Conservation (phyloP, 2,329 filamentous ascomycete species). For the Microascus cirrosus region DNA sequence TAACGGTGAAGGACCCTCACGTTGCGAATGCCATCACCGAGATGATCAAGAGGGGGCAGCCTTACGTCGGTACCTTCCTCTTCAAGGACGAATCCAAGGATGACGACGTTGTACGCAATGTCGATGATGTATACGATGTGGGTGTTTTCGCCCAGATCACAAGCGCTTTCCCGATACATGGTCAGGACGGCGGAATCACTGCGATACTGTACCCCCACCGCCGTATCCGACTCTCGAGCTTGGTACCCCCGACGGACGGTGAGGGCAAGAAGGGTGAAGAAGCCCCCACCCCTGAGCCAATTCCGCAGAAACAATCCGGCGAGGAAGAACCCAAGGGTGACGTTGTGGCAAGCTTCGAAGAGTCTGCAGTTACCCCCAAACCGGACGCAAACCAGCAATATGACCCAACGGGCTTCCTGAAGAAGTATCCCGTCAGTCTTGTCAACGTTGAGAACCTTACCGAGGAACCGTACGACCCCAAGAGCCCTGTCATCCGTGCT, state of each 20-base stretch:
- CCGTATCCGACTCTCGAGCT: constrained; percentile 76
- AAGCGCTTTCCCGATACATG: constrained; percentile 83
- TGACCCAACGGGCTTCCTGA: constrained; percentile 83
- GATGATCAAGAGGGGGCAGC: constrained; percentile 92
- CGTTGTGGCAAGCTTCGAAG: constrained; percentile 94
- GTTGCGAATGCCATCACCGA: constrained; percentile 89
- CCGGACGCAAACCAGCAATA: constrained; percentile 47
- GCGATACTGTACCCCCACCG: constrained; percentile 94
- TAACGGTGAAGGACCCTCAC: constrained; percentile 87
- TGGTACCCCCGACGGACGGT: constrained; percentile 57
- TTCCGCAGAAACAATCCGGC: constrained; percentile 40
- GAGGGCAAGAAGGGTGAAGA: constrained; percentile 40
- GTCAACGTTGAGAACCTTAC: constrained; percentile 90
- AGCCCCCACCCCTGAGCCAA: constrained; percentile 46
- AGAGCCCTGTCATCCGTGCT: constrained; percentile 78
- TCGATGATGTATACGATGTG: constrained; percentile 87
- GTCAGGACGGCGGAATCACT: constrained; percentile 75
- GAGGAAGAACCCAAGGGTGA: constrained; percentile 75
- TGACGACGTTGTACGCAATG: constrained; percentile 82
- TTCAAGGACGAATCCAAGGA: constrained; percentile 95
- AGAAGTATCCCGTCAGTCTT: constrained; percentile 83
- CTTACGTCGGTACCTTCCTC: constrained; percentile 91
- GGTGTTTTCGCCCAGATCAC: constrained; percentile 98
- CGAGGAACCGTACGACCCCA: constrained; percentile 83
- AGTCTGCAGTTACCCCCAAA: constrained; percentile 55